Evolutionary conservation across 331 rosid genomes (phyloP), one percentile per base, ranked within the genome.

Genomic region (Telfairia occidentalis): DNA sequence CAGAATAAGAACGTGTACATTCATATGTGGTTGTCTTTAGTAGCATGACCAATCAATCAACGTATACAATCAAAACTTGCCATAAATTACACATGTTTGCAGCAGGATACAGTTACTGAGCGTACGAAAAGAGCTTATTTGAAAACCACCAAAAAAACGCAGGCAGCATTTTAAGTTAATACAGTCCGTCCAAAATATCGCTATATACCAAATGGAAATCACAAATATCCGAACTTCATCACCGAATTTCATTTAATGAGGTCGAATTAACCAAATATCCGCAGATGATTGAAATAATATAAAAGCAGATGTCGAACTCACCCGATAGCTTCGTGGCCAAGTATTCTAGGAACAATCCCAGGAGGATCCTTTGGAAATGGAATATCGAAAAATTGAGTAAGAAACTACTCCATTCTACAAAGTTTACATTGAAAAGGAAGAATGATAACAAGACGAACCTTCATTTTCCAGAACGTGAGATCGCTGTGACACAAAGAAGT

Each of bases 301-400:
- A 16, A 71, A 30, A 45, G 11, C 35, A 13, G 18, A 30, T n/a
- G 23, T 28, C 34, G 46, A 54, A 59, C 89, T 87, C 78, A 89
- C 98, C 97, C 97, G 57, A 94, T 50, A 18, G 98, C 97, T 77
- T 94, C 97, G 40, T 94, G 97, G 61, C 97, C 97, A 9, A 94
- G 54, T 81, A 94, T 94, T 78, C 90, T 86, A 13, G 95, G 98
- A 58, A 75, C 64, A 74, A 88, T 58, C 74, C 76, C 95, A 49
- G 89, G 96, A 78, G 87, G 86, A 0, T 71, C 96, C 97, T 92
- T 77, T 42, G 63, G 34, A 49, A 34, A 3, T 55, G 6, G 71
- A 12, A 53, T 6, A 71, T 9, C 10, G 4, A 59, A 23, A 15
- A 5, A 6, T 2, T 29, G 28, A 13, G 50, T 11, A 23, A 58